A percentile compares a stretch with the other conserved stretches of the same genome.
phyloP scores from a whole-genome alignment of 2,329 filamentous ascomycete genomes.

The Endothia cerciana region DNA sequence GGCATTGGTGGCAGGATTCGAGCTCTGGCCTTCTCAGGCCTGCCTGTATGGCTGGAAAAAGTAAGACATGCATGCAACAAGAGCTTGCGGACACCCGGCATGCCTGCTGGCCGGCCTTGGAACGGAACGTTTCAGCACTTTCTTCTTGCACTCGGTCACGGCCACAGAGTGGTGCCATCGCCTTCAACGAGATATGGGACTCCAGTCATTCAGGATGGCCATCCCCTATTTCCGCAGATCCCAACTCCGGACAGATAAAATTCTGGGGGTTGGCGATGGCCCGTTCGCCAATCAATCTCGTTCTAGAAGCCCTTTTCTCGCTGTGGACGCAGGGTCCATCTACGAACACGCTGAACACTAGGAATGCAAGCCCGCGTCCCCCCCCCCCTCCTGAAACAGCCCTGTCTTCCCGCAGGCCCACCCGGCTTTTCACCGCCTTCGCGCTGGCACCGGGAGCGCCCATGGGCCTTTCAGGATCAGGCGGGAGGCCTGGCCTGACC shows the following conservation, averaged over 20 bases:
- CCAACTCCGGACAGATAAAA: constrained; percentile 15
- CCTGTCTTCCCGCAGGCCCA: constrained; percentile 14
- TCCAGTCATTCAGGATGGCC: constrained; percentile 7
- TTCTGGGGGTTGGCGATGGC: constrained; percentile 24
- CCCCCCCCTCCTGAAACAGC: constrained; percentile 8
- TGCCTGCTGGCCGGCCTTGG: not conserved
- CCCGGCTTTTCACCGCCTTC: constrained; percentile 10
- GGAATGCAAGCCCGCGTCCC: constrained; percentile 1
- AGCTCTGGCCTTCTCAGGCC: not conserved
- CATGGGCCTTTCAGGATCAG: no score
- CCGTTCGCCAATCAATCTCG: constrained; percentile 24
- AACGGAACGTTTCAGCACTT: constrained; percentile 9
- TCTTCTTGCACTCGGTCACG: not conserved
- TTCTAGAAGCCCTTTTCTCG: constrained; percentile 21
- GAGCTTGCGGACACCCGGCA: not conserved
- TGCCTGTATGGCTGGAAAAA: not conserved
- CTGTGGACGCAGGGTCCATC: not conserved
- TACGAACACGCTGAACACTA: not conserved
- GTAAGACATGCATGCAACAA: not conserved
- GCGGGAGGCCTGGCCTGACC: no score
- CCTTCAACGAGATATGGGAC: not conserved
- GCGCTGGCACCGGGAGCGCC: not conserved
- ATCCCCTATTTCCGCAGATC: constrained; percentile 29
- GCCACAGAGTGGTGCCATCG: not conserved
- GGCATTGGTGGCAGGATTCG: not conserved